These are phyloP conservation scores for Sporothrix inflata DNA, from an alignment of 2,329 filamentous ascomycete species.

Conservation along the genomic window DNA sequence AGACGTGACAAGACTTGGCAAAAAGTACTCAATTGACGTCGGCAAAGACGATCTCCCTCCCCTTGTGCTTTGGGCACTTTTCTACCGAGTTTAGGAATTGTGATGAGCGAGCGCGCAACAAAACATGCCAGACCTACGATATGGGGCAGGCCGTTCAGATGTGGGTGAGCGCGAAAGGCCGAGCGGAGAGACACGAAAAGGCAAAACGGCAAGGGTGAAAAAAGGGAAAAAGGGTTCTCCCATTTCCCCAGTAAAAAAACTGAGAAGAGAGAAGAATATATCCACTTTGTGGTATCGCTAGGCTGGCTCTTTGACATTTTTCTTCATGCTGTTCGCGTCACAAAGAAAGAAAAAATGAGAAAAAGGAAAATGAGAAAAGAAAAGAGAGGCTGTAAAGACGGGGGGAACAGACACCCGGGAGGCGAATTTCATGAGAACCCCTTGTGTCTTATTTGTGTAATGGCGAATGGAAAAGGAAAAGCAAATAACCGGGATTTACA, in stretches of 20 bases:
- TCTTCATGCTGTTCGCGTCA: not conserved
- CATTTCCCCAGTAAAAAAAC: not conserved
- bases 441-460: not conserved
- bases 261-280: not conserved
- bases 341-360: not conserved
- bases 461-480: constrained; percentile 6
- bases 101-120: constrained; percentile 13
- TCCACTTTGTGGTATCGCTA: not conserved
- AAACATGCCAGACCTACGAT: not conserved
- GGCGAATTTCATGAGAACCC: constrained; percentile 7
- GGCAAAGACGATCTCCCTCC: not conserved
- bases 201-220: not conserved
- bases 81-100: constrained; percentile 4
- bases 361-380: too few relatives aligned
- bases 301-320: constrained; percentile 6
- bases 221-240: not conserved
- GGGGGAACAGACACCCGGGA: constrained; percentile 3
- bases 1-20: not conserved
- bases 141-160: not conserved
- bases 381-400: not conserved
- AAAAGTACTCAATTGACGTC: not conserved
- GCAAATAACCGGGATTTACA: constrained; percentile 11
- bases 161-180: constrained; percentile 13
- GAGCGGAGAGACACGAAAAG: constrained; percentile 17
- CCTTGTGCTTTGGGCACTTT: not conserved